A percentile compares a stretch with the other conserved stretches of the same genome.
phyloP scores from a whole-genome alignment of 192 early-diverging fungal species.

The Radiomyces spectabilis region DNA sequence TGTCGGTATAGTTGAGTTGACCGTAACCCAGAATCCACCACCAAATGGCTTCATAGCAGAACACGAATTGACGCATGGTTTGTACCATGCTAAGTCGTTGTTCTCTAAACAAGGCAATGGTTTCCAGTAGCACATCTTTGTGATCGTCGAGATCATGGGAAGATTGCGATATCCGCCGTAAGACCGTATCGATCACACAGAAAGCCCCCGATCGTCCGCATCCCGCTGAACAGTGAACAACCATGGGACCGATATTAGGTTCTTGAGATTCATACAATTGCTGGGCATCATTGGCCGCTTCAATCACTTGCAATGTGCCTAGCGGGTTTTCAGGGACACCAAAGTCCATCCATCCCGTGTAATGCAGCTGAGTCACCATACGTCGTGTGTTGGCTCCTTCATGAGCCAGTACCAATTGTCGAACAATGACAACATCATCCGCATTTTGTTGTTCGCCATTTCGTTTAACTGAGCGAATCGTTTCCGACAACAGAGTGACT shows the following conservation, averaged over 20 bases:
- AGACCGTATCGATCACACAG: constrained; percentile 46
- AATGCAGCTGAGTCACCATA: constrained; percentile 78
- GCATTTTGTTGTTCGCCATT: not conserved
- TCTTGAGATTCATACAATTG: not conserved
- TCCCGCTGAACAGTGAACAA: constrained; percentile 48
- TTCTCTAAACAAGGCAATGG: constrained; percentile 60
- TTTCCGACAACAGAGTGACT: constrained; percentile 48
- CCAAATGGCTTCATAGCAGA: constrained; percentile 73
- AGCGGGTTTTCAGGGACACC: constrained; percentile 63
- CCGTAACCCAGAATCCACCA: constrained; percentile 36
- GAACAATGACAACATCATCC: constrained; percentile 50
- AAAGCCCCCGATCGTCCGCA: constrained; percentile 57
- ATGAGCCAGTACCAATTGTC: constrained; percentile 36
- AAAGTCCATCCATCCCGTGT: constrained; percentile 87
- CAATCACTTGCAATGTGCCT: constrained; percentile 50
- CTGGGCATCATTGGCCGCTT: constrained; percentile 36
- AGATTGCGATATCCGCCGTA: constrained; percentile 13
- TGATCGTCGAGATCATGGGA: not conserved
- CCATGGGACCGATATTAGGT: constrained; percentile 10
- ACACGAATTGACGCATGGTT: constrained; percentile 72
- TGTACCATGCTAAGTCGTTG: constrained; percentile 82
- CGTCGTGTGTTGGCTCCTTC: constrained; percentile 1
- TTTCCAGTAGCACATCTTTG: constrained; percentile 55
- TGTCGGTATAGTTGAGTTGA: not conserved
- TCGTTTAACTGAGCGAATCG: not conserved